Evolutionary conservation across 768 basidiomycete genomes (phyloP).

Genomic region (Leccinum obscurum): DNA sequence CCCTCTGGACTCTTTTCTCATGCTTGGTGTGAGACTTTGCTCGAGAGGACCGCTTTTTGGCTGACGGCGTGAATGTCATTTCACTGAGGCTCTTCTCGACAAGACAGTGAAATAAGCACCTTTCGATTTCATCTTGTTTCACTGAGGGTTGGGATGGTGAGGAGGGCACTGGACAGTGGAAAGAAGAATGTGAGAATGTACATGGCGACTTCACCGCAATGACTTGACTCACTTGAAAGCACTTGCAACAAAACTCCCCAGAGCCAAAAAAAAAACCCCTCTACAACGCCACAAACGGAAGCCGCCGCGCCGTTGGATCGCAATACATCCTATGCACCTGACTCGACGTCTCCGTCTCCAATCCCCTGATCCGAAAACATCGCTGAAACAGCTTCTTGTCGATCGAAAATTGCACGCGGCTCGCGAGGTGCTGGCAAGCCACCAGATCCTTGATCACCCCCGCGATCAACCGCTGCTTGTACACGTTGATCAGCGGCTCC

Average conservation of each 20-base stretch:
- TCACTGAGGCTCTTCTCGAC: too few relatives aligned
- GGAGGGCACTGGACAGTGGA: too few relatives aligned
- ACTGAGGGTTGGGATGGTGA: too few relatives aligned
- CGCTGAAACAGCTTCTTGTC: conserved; percentile 79
- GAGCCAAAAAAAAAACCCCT: not conserved
- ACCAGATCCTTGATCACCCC: conserved; percentile 79
- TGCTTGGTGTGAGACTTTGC: too few relatives aligned
- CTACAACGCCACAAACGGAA: conserved; percentile 26
- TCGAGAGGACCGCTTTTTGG: too few relatives aligned
- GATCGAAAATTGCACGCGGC: conserved; percentile 63
- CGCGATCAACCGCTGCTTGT: conserved; percentile 83
- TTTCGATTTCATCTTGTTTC: too few relatives aligned
- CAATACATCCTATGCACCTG: conserved; percentile 43
- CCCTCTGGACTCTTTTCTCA: too few relatives aligned
- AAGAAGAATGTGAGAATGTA: too few relatives aligned
- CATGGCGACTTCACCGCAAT: too few relatives aligned
- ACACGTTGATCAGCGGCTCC: conserved; percentile 85
- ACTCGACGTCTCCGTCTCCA: conserved; percentile 56
- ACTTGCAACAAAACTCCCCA: not conserved
- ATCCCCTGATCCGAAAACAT: conserved; percentile 70
- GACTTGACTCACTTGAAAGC: too few relatives aligned
- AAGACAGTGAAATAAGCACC: too few relatives aligned
- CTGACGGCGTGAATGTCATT: too few relatives aligned
- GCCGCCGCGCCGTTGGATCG: conserved; percentile 20
- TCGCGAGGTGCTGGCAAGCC: conserved; percentile 80